Base-by-base conservation (phyloP, 2,329 filamentous ascomycete species). In the Scytalidium lignicola region DNA sequence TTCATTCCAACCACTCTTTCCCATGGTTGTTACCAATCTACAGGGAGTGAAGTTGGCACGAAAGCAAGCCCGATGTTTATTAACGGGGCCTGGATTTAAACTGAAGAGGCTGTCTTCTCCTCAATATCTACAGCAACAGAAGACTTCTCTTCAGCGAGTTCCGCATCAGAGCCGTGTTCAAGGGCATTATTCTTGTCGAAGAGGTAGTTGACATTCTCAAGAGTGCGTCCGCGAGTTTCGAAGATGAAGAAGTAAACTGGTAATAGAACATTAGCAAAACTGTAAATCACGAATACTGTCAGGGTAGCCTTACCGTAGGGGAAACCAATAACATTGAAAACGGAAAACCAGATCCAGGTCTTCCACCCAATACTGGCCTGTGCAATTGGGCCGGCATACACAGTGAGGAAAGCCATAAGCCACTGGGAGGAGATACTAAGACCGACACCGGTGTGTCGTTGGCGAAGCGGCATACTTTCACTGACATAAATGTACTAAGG, bases 381-480 rank as follows among this genome's bases (percentile, higher is more conserved):
- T 12, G 58, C 65, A 41, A 67, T 67, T 3, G 64, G 65, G 2
- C 65, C 65, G 3, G 63, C 65, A 46, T 61, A 67, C 3, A 67
- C 65, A 17, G 65, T 67, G 18, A 67, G 41, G 50, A 66, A 67
- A 2, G 64, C 62, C 52, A 62, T 62, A 37, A 67, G 51, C 65
- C 65, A 67, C 48, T 67, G 63, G 12, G 55, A 60, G 10, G 59
- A 63, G 26, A 62, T 55, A 26, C 57, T 60, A 17, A 64, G 57
- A n/a, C 58, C 60, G 46, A 64, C 59, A 18, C 65, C 65, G 13
- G 60, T 63, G 47, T 67, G 64, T 41, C 65, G 61, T 52, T 66
- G 60, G n/a, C 60, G 60, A 4, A 67, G 59, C 2, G 64, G 65
- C 56, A 65, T 61, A 40, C 59, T 65, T 49, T 67, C 65, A 19